Evolutionary conservation across 164 flowering plant genomes (phyloP).

Genomic region (Tetrastigma voinierianum): DNA sequence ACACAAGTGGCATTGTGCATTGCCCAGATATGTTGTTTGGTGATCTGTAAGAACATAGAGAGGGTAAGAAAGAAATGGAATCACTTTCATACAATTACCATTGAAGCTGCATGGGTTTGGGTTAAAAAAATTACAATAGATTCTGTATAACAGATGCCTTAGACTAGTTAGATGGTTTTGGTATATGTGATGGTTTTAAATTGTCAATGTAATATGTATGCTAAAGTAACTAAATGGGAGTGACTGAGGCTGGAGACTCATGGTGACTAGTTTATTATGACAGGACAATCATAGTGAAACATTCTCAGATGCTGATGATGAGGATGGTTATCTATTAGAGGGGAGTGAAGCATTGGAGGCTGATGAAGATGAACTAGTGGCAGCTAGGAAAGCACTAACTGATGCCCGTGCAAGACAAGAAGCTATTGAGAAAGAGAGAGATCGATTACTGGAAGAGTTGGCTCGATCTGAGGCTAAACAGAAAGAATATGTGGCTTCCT

Average conservation of each 20-base stretch:
- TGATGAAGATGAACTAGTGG: slow-evolving; percentile 25
- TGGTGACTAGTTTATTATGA: slow-evolving; percentile 3
- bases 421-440: slow-evolving; percentile 47
- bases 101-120: neutral
- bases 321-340: slow-evolving; percentile 17
- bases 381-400: slow-evolving; percentile 28
- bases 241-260: neutral
- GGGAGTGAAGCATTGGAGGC: slow-evolving; percentile 19
- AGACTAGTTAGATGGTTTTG: neutral
- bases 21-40: neutral
- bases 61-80: neutral
- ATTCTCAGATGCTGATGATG: slow-evolving; percentile 24
- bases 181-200: neutral
- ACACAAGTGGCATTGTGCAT: neutral
- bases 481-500: slow-evolving; percentile 37
- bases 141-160: neutral
- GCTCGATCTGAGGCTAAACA: slow-evolving; percentile 42
- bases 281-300: slow-evolving; percentile 43
- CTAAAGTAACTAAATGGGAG: neutral
- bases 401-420: slow-evolving; percentile 42
- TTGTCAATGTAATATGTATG: neutral
- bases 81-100: neutral
- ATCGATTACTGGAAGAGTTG: slow-evolving; percentile 43
- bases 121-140: neutral
- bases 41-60: too few species aligned